Conservation (phyloP, 257 asterid species). For the Anisodus acutangulus region DNA sequence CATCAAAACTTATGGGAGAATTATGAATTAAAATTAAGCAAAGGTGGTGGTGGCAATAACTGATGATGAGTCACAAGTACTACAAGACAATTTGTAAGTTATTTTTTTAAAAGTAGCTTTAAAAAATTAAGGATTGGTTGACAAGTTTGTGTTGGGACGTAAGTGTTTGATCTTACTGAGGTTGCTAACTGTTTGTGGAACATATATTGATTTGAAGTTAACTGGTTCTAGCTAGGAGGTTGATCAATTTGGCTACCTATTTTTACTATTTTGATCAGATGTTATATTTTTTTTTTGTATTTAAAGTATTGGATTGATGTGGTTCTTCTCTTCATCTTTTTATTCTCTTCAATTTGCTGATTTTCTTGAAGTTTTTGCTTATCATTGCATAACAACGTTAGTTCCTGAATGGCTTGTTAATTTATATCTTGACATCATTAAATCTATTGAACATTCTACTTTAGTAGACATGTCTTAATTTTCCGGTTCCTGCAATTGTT, state of each 20-base stretch:
- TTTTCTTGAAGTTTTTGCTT: neutral
- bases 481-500: neutral
- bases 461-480: neutral
- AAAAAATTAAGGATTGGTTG: neutral
- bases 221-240: slow-evolving; percentile 21
- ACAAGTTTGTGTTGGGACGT: neutral
- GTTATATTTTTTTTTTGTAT: neutral
- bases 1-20: slow-evolving; percentile 57
- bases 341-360: neutral
- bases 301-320: neutral
- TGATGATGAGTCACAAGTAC: neutral
- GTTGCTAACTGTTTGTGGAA: slow-evolving; percentile 24
- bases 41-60: slow-evolving; percentile 18
- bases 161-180: neutral
- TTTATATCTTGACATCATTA: neutral
- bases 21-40: slow-evolving; percentile 51
- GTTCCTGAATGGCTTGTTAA: neutral
- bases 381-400: neutral
- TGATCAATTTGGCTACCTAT: neutral
- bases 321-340: neutral
- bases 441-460: neutral
- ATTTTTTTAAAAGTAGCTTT: neutral
- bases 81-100: slow-evolving; percentile 13
- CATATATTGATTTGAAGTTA: slow-evolving; percentile 19
- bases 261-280: neutral